A percentile compares a stretch with the other conserved stretches of the same genome.
Conservation (phyloP, 2,329 filamentous ascomycete species). For the Penicillium sp. region DNA sequence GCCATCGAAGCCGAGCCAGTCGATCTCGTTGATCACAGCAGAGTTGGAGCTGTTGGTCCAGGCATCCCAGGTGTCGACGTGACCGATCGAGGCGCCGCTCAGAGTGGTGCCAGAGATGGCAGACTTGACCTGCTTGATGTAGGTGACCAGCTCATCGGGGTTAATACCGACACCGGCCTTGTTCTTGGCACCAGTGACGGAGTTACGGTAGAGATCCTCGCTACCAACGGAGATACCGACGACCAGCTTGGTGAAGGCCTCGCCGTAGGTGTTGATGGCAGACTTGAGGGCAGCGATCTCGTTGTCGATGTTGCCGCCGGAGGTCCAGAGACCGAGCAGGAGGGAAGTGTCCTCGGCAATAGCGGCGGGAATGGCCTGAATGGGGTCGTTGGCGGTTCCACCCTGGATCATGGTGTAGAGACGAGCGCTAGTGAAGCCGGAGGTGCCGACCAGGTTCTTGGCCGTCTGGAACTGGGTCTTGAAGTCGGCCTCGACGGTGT, state of each 20-base stretch:
- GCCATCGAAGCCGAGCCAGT: slow-evolving; percentile 82
- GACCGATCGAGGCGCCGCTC: slow-evolving; percentile 64
- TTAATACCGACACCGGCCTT: slow-evolving; percentile 64
- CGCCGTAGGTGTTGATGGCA: slow-evolving; percentile 70
- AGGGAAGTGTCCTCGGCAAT: slow-evolving; percentile 77
- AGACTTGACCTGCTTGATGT: slow-evolving; percentile 69
- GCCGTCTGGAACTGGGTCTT: slow-evolving; percentile 49
- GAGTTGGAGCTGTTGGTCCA: slow-evolving; percentile 74
- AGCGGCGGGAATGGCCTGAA: slow-evolving; percentile 76
- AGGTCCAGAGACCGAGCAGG: slow-evolving; percentile 82
- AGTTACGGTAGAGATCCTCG: slow-evolving; percentile 83
- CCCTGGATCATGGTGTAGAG: slow-evolving; percentile 64
- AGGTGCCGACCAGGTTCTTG: slow-evolving; percentile 44
- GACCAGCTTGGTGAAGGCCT: slow-evolving; percentile 59
- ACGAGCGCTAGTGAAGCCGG: slow-evolving; percentile 50
- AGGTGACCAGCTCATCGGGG: slow-evolving; percentile 64
- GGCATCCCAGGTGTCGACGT: slow-evolving; percentile 87
- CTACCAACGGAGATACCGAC: slow-evolving; percentile 83
- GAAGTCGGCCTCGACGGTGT: slow-evolving; percentile 48
- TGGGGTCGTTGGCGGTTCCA: slow-evolving; percentile 65
- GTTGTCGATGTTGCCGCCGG: slow-evolving; percentile 69
- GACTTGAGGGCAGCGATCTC: slow-evolving; percentile 72
- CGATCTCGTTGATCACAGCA: slow-evolving; percentile 67
- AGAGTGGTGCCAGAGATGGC: slow-evolving; percentile 64
- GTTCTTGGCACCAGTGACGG: slow-evolving; percentile 67